phyloP scores from a whole-genome alignment of 176 grass and related monocot species.

The Carex pumila region DNA sequence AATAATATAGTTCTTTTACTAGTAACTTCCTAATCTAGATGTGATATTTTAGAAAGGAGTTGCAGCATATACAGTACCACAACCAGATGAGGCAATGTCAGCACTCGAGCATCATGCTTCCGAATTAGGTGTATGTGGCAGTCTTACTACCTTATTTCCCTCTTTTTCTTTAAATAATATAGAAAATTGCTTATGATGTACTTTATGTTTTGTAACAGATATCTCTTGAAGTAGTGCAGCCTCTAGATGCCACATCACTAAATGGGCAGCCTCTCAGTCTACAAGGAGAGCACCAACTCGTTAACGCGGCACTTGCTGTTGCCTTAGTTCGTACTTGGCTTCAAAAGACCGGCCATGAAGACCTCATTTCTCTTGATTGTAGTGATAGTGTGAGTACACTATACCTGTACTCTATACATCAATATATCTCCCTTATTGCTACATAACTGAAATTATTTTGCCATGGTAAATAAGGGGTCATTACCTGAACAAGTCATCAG shows the following conservation, averaged over 20 bases:
- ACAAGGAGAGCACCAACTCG: conserved; percentile 71
- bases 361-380: conserved; percentile 29
- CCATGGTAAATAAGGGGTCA: conserved; percentile 37
- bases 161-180: background rate
- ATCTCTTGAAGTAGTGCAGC: conserved; percentile 56
- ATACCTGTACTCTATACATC: background rate
- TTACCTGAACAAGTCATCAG: conserved; percentile 59
- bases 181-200: conserved; percentile 20
- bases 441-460: conserved; percentile 1
- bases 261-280: conserved; percentile 70
- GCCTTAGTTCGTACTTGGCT: conserved; percentile 78
- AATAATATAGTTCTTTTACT: background rate
- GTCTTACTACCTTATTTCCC: conserved; percentile 11
- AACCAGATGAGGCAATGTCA: conserved; percentile 81
- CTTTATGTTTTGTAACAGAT: conserved; percentile 46
- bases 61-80: conserved; percentile 62
- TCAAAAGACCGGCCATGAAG: conserved; percentile 43
- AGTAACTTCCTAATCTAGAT: background rate
- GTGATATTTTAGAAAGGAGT: conserved; percentile 55
- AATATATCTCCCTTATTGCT: background rate
- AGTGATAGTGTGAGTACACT: conserved; percentile 39
- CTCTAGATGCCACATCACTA: conserved; percentile 54
- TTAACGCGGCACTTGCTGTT: conserved; percentile 88
- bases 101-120: conserved; percentile 61
- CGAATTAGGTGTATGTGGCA: conserved; percentile 62